These are phyloP conservation scores for Paracamarosporium sp. DNA, from an alignment of 2,329 filamentous ascomycete genomes.

Conservation along the genomic window DNA sequence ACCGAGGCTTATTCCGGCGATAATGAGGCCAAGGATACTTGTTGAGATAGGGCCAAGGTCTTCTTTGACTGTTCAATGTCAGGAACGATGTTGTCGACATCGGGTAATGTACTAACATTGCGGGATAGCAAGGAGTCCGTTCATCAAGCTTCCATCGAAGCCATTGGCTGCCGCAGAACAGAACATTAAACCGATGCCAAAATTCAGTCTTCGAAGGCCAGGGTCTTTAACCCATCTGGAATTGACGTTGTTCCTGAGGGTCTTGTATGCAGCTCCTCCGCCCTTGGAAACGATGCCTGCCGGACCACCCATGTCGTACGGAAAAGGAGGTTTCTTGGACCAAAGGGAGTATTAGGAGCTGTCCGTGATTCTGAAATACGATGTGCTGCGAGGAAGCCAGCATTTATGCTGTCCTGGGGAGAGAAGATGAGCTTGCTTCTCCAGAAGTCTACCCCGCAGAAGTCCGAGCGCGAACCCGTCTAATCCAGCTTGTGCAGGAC, in stretches of 20 bases:
- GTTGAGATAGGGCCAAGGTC: background rate
- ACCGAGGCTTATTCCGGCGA: constrained; percentile 1
- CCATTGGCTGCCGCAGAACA: constrained; percentile 24
- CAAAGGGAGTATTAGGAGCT: background rate
- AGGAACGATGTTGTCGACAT: constrained; percentile 15
- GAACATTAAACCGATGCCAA: background rate
- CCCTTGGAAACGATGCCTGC: background rate
- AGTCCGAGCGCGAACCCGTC: background rate
- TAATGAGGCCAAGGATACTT: background rate
- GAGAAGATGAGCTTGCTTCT: background rate
- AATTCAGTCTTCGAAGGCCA: background rate
- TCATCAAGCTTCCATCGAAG: constrained; percentile 38
- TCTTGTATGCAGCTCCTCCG: background rate
- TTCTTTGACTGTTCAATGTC: background rate
- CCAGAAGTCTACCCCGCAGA: background rate
- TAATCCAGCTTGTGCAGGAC: background rate
- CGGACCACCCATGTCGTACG: background rate
- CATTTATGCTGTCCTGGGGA: background rate
- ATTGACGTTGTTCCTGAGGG: background rate
- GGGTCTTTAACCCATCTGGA: background rate
- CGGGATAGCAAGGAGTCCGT: constrained; percentile 32
- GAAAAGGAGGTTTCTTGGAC: background rate
- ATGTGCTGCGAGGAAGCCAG: background rate
- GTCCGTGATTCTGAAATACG: background rate
- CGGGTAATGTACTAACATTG: constrained; percentile 22